Evolutionary conservation across 116 monocot species (phyloP).

Genomic region (Dioscorea cayenensis): DNA sequence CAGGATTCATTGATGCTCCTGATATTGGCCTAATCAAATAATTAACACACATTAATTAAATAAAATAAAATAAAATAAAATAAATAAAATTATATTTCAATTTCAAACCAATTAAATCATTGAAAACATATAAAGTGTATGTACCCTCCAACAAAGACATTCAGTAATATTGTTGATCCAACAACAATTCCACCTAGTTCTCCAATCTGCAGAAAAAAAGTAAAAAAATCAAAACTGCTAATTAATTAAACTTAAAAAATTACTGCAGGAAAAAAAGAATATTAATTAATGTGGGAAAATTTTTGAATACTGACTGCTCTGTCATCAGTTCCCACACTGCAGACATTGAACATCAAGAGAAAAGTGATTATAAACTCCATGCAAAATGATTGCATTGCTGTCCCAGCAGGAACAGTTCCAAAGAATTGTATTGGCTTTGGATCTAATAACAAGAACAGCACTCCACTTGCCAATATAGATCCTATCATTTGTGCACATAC

Average conservation of each 20-base stretch:
- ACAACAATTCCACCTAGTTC: constrained; percentile 36
- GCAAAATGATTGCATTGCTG: constrained; percentile 24
- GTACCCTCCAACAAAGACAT: constrained; percentile 41
- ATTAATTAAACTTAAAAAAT: background rate
- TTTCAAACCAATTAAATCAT: background rate
- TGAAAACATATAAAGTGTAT: background rate
- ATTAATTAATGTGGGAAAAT: background rate
- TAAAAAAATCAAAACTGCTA: background rate
- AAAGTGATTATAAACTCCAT: constrained; percentile 33
- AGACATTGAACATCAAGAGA: constrained; percentile 43
- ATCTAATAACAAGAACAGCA: constrained; percentile 10
- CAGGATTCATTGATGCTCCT: constrained; percentile 73
- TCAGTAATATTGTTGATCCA: constrained; percentile 31
- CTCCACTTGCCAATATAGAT: constrained; percentile 15
- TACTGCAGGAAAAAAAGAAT: background rate
- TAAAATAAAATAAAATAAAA: background rate
- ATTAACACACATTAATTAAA: too few species aligned
- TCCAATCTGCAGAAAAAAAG: constrained; percentile 17
- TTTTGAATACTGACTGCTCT: constrained; percentile 12
- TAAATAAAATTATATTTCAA: background rate
- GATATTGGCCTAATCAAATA: constrained; percentile 39
- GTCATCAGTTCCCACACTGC: constrained; percentile 25
- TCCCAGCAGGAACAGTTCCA: constrained; percentile 24
- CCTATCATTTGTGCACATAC: constrained; percentile 27
- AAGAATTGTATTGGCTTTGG: constrained; percentile 18